Evolutionary conservation across 2,329 filamentous ascomycete genomes (phyloP).

Genomic region (Xylariaceae sp.): DNA sequence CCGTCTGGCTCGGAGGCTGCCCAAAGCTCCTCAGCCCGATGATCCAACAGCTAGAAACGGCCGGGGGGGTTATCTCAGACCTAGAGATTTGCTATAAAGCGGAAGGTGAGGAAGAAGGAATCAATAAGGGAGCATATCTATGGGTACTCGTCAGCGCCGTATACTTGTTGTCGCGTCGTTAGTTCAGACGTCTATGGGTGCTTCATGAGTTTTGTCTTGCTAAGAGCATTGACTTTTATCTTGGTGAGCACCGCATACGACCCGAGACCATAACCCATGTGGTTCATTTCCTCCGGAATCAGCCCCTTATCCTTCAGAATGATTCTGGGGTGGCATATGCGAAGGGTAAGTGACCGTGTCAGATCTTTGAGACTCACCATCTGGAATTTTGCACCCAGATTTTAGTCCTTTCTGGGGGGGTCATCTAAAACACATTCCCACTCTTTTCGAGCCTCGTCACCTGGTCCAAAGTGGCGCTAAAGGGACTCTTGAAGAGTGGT

Average conservation of each 20-base stretch:
- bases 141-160: conserved; percentile 1
- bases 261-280: background rate
- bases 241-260: conserved; percentile 7
- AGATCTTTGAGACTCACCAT: no score
- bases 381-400: background rate
- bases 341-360: background rate
- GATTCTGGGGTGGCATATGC: no score
- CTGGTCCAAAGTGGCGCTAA: conserved; percentile 5
- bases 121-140: background rate
- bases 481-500: conserved; percentile 10
- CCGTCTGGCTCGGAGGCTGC: background rate
- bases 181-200: conserved; percentile 11
- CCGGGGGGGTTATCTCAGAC: background rate
- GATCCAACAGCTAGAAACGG: background rate
- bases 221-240: conserved; percentile 1
- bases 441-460: conserved; percentile 5
- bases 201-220: conserved; percentile 12
- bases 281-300: background rate
- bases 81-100: no score
- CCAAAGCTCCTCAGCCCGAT: background rate
- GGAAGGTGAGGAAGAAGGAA: no score
- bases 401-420: conserved; percentile 1
- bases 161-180: conserved; percentile 10
- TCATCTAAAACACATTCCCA: conserved; percentile 5
- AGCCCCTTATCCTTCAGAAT: no score